Base-by-base conservation (phyloP, 371 early-diverging fungal species). In the Umbelopsis sp. region DNA sequence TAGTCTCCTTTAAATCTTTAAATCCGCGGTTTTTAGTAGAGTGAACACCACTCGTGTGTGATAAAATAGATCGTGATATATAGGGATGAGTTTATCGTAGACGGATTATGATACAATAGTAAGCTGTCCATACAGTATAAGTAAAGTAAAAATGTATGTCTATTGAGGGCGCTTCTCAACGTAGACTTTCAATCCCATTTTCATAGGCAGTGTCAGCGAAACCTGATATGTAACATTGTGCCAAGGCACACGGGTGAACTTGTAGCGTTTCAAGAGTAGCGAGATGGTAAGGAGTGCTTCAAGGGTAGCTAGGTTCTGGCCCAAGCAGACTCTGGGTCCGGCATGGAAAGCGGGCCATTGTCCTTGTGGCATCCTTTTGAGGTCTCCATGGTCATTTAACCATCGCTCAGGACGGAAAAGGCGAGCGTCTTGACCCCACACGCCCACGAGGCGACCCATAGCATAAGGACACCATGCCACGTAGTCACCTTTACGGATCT, bases 351-450 rank as follows among this genome's bases (percentile, higher is more conserved):
- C 69, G 20, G 72, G 69, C 72, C 72, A 72, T 51, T 68, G 53
- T 12, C 72, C 72, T 62, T 68, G 69, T n/a, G 72, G 65, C 32
- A 68, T 64, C 11, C 68, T 46, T 10, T 57, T 38, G 14, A 70
- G 68, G 46, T 73, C 70, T n/a, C 75, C 66, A 8, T 68, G 68
- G 20, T 45, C 46, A 4, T 44, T 50, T 24, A 87, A 71, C 83
- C 86, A 89, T 35, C 89, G 74, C 63, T 88, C 86, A n/a, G 89
- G 89, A 25, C 75, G 50, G 72, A 85, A 89, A 37, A 78, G 76
- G 20, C 65, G 68, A 14, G 87, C 89, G 68, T 89, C 83, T 1
- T 76, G 72, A 10, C 90, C 89, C 91, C 91, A 91, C 35, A 88
- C 68, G 0, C 66, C 69, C 5, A 76, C 74, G n/a, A 71, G 71